Conservation (phyloP, 2,329 filamentous ascomycete species). For the Graphiopsis chlorocephala region DNA sequence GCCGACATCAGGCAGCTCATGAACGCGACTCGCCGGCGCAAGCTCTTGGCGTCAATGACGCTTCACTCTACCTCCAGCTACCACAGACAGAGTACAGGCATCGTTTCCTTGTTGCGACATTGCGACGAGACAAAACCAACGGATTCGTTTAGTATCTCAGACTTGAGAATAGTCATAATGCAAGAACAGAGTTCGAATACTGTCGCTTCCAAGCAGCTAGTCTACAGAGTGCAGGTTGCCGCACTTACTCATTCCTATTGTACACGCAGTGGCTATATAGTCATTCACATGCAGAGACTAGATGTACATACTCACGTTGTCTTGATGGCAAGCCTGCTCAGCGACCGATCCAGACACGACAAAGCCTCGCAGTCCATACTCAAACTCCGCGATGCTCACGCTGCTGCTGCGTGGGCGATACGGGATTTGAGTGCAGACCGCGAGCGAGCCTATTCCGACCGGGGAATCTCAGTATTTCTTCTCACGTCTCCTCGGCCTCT, state of each 20-base stretch:
- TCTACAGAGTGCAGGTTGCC: neutral
- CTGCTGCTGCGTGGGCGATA: neutral
- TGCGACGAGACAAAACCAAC: neutral
- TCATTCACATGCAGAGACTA: neutral
- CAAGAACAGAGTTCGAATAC: neutral
- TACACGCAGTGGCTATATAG: too few relatives aligned
- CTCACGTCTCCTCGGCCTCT: neutral
- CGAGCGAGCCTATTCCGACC: neutral
- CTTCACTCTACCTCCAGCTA: neutral
- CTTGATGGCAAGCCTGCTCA: neutral
- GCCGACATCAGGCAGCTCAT: conserved; percentile 5
- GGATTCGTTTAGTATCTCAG: neutral
- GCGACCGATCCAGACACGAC: neutral
- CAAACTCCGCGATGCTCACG: neutral
- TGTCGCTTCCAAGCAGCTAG: neutral
- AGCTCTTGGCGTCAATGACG: conserved; percentile 3
- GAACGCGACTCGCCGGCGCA: neutral
- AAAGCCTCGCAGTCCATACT: neutral
- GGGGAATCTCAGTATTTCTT: neutral
- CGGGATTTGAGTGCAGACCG: neutral
- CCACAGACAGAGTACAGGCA: neutral
- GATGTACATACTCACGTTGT: neutral
- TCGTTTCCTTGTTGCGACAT: neutral
- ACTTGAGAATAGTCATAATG: neutral
- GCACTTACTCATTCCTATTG: neutral